Evolutionary conservation across 2,329 filamentous ascomycete species (phyloP).

Genomic region (Ceratocystis destructans): DNA sequence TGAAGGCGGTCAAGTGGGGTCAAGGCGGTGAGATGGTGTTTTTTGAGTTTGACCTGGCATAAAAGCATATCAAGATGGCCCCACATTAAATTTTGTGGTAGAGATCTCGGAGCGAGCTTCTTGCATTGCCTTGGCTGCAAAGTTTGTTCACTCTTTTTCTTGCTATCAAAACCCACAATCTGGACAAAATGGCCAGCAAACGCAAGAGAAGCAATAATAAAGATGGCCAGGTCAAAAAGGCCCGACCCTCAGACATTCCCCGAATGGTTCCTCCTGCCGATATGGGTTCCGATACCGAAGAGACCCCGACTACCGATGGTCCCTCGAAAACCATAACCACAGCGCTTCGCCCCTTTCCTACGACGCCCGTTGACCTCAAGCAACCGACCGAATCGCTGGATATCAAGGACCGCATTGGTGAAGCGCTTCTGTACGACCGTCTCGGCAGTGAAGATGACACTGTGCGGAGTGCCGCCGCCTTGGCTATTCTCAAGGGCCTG

Average conservation of each 20-base stretch:
- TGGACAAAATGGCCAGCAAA: slow-evolving; percentile 17
- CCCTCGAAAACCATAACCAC: slow-evolving; percentile 9
- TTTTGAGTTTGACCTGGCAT: not conserved
- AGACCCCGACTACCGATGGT: not conserved
- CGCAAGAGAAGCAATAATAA: slow-evolving; percentile 18
- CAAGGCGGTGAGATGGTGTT: not conserved
- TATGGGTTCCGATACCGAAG: not conserved
- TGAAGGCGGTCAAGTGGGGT: not conserved
- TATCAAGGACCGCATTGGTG: slow-evolving; percentile 42
- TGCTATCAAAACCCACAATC: not conserved
- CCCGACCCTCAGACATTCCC: slow-evolving; percentile 13
- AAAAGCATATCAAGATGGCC: not conserved
- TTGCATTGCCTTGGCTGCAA: not conserved
- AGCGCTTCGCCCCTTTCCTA: slow-evolving; percentile 14
- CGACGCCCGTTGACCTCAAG: slow-evolving; percentile 29
- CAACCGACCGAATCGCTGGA: slow-evolving; percentile 31
- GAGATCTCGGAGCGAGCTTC: not conserved
- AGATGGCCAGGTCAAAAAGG: slow-evolving; percentile 11
- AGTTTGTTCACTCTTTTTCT: not conserved
- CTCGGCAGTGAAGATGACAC: slow-evolving; percentile 45
- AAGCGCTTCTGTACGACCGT: slow-evolving; percentile 46
- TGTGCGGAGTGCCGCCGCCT: slow-evolving; percentile 45
- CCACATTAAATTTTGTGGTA: slow-evolving; percentile 16
- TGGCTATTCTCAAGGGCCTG: slow-evolving; percentile 43
- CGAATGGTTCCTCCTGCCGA: not conserved